Percentiles rank a stretch among this genome's conserved stretches.
phyloP scores from a whole-genome alignment of 805 yeast species.

The Ogataea pini region DNA sequence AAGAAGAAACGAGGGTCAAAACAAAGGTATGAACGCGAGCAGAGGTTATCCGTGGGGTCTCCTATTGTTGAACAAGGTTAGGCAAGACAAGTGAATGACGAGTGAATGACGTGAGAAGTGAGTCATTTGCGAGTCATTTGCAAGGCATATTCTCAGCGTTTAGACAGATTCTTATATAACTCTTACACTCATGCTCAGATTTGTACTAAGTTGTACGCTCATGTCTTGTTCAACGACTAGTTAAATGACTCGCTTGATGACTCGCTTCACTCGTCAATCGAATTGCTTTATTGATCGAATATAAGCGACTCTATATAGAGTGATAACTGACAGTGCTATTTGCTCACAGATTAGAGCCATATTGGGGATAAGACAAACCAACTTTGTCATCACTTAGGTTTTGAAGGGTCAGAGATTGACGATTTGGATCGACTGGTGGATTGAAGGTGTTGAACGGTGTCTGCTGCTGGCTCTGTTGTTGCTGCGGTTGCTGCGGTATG shows the following conservation, averaged over 20 bases:
- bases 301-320: constrained; percentile 4
- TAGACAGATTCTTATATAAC: too few species aligned
- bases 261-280: background rate
- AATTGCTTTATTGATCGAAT: background rate
- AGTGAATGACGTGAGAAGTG: too few species aligned
- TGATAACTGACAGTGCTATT: background rate
- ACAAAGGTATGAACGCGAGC: constrained; percentile 23
- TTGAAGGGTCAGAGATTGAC: background rate
- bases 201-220: too few species aligned
- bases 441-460: background rate
- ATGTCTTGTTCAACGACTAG: too few species aligned
- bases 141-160: too few species aligned
- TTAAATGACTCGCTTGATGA: too few species aligned
- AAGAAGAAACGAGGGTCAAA: constrained; percentile 41
- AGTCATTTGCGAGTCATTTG: too few species aligned
- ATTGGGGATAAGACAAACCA: constrained; percentile 7
- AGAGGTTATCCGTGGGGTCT: constrained; percentile 17
- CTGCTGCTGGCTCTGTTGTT: constrained; percentile 2
- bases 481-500: background rate
- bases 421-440: background rate
- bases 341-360: constrained; percentile 3
- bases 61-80: constrained; percentile 12
- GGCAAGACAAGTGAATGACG: too few species aligned
- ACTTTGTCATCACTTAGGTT: background rate
- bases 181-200: too few species aligned